Evolutionary conservation across 768 basidiomycete genomes (phyloP).

Genomic region (Gloeopeniophorella convolvens): DNA sequence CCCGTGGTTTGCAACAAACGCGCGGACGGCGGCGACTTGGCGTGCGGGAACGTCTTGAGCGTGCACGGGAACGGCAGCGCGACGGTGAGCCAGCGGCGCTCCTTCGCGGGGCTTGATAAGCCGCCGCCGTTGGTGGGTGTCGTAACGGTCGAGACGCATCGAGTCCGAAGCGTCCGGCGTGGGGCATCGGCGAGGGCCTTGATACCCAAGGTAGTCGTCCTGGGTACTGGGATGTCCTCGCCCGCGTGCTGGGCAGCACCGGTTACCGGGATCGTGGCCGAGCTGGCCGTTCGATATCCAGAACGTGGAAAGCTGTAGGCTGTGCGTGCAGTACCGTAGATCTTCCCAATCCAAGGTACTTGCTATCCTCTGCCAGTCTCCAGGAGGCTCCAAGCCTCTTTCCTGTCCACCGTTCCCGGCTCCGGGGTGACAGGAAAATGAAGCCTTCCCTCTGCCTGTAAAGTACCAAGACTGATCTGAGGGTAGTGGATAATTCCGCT

Average conservation of each 20-base stretch:
- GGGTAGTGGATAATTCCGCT: too few species aligned
- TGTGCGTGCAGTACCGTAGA: too few species aligned
- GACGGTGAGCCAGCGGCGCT: slow-evolving; percentile 61
- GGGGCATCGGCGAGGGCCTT: slow-evolving; percentile 16
- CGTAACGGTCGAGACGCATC: slow-evolving; percentile 23
- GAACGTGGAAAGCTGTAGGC: too few species aligned
- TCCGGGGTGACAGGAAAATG: too few species aligned
- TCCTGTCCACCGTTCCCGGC: too few species aligned
- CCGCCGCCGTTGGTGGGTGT: slow-evolving; percentile 35
- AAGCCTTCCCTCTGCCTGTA: too few species aligned
- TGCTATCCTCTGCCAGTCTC: too few species aligned
- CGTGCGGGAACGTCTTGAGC: slow-evolving; percentile 64
- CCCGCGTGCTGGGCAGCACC: slow-evolving; percentile 16
- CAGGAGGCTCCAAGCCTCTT: too few species aligned
- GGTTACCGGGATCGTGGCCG: too few species aligned
- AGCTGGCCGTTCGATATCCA: too few species aligned
- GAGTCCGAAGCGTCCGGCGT: slow-evolving; percentile 50
- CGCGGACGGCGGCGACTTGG: slow-evolving; percentile 57
- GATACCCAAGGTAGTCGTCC: slow-evolving; percentile 1
- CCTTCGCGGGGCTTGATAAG: slow-evolving; percentile 44
- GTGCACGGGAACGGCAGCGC: slow-evolving; percentile 68
- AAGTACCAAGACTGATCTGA: too few species aligned
- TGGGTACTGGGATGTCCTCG: slow-evolving; percentile 5
- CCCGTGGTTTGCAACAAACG: slow-evolving; percentile 28
- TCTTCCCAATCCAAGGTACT: too few species aligned